Percentiles rank a stretch among this genome's conserved stretches.
Evolutionary conservation across 306 rosid genomes (phyloP).

Genomic region (Cyamopsis tetragonoloba): DNA sequence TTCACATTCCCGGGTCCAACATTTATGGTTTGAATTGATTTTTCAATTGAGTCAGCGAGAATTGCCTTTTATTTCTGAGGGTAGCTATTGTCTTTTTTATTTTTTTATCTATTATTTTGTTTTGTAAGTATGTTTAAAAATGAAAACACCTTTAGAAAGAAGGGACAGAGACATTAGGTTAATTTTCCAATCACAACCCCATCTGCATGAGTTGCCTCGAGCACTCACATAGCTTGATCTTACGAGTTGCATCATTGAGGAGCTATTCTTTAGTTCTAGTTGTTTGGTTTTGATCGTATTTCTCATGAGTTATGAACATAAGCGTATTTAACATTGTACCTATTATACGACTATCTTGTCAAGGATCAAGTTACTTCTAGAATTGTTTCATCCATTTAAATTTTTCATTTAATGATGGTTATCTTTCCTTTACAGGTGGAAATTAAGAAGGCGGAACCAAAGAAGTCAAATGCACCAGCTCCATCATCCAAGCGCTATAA

Average conservation of each 20-base stretch:
- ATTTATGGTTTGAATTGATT: not conserved
- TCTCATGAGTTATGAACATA: too few relatives aligned
- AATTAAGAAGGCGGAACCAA: slow-evolving; percentile 95
- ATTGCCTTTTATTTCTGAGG: not conserved
- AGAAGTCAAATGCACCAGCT: slow-evolving; percentile 72
- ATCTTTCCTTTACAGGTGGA: slow-evolving; percentile 63
- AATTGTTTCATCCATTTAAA: not conserved
- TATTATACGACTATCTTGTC: not conserved
- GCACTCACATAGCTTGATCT: not conserved
- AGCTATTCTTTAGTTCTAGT: not conserved
- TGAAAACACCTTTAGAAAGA: not conserved
- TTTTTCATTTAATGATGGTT: not conserved
- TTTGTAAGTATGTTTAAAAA: not conserved
- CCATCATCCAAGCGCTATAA: slow-evolving; percentile 78
- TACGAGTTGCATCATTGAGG: not conserved
- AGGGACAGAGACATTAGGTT: not conserved
- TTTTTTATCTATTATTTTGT: not conserved
- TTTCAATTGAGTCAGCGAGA: not conserved
- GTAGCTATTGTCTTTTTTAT: too few relatives aligned
- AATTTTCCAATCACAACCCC: not conserved
- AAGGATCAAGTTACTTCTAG: not conserved
- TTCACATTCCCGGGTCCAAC: not conserved
- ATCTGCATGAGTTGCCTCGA: not conserved
- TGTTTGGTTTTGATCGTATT: not conserved
- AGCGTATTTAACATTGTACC: not conserved